Evolutionary conservation across 305 asterid species (phyloP).

Genomic region (Solanum hybrid): DNA sequence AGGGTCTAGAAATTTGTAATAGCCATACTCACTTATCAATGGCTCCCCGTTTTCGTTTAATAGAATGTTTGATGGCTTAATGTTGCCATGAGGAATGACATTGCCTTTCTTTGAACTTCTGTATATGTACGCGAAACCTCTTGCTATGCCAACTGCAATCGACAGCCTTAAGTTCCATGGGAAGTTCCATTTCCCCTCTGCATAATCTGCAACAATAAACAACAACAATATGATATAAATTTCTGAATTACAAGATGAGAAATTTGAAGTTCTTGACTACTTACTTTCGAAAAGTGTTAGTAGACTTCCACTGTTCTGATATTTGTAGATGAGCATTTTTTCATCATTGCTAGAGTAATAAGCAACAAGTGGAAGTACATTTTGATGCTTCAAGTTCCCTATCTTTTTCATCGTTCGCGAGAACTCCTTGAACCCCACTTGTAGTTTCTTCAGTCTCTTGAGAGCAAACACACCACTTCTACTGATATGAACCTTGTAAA

Average conservation of each 20-base stretch:
- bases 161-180: constrained; percentile 34
- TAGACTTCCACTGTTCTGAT: constrained; percentile 33
- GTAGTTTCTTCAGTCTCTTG: constrained; percentile 30
- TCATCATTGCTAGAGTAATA: constrained; percentile 23
- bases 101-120: constrained; percentile 3
- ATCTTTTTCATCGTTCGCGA: constrained; percentile 26
- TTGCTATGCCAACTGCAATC: constrained; percentile 33
- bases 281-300: constrained; percentile 26
- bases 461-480: constrained; percentile 22
- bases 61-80: constrained; percentile 39
- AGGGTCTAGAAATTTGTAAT: constrained; percentile 10
- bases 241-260: not conserved
- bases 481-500: constrained; percentile 25
- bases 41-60: constrained; percentile 22
- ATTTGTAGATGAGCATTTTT: constrained; percentile 33
- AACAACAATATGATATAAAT: not conserved
- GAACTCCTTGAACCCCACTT: constrained; percentile 23
- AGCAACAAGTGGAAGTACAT: constrained; percentile 32
- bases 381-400: constrained; percentile 38
- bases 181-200: constrained; percentile 21
- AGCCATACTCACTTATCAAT: constrained; percentile 37
- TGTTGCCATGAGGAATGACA: constrained; percentile 36
- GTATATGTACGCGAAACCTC: constrained; percentile 28
- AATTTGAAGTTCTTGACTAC: not conserved
- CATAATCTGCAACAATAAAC: constrained; percentile 14